Percentiles rank a stretch among this genome's conserved stretches.
phyloP scores from a whole-genome alignment of 345 rosid genomes.

The Fremontodendron californicum region DNA sequence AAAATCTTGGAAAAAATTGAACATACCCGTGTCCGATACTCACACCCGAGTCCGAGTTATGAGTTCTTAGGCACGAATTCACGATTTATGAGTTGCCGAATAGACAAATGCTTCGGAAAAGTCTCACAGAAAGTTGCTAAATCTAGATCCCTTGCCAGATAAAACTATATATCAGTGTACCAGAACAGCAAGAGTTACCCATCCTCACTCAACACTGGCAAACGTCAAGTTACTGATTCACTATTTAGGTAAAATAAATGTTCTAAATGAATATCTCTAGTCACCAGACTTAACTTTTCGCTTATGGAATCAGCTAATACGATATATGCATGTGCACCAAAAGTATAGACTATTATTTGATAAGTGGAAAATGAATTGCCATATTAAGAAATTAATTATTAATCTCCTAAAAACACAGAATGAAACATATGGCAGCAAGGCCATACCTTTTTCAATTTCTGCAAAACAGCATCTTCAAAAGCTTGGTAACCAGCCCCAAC shows the following conservation, averaged over 20 bases:
- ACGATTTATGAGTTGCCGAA: neutral
- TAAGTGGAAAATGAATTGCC: neutral
- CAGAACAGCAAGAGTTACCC: neutral
- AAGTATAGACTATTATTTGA: neutral
- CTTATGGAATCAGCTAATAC: neutral
- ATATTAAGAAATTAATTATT: neutral
- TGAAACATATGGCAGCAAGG: neutral
- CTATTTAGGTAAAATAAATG: too few relatives aligned
- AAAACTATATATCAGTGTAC: neutral
- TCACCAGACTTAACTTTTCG: neutral
- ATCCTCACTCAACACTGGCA: neutral
- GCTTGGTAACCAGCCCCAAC: conserved; percentile 75
- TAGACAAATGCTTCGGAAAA: neutral
- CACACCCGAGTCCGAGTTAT: too few relatives aligned
- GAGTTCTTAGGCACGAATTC: too few relatives aligned
- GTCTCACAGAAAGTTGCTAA: neutral
- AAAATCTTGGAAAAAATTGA: too few relatives aligned
- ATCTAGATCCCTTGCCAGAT: neutral
- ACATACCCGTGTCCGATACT: too few relatives aligned
- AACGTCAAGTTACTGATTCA: neutral
- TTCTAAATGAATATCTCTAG: neutral
- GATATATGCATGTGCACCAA: neutral
- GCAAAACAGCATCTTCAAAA: conserved; percentile 64
- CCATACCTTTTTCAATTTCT: conserved; percentile 42
- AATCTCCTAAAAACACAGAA: neutral